A percentile compares a stretch with the other conserved stretches of the same genome.
These are phyloP conservation scores for Allium fistulosum DNA, from an alignment of 106 monocot genomes.

Conservation along the genomic window DNA sequence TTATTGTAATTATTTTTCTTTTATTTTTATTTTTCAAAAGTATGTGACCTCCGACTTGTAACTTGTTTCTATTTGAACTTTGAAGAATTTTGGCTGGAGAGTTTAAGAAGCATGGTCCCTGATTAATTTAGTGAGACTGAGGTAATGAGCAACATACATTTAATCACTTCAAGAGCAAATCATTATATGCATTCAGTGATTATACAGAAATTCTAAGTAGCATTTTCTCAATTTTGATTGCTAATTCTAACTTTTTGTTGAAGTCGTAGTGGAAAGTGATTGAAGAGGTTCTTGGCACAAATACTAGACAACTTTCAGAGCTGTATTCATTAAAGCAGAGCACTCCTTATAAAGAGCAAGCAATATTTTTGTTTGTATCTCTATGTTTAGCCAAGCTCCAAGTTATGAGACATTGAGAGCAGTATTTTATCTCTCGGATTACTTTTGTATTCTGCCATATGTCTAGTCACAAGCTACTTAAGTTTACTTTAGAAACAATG, in stretches of 20 bases:
- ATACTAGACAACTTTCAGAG: constrained; percentile 81
- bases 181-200: too few relatives aligned
- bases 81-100: constrained; percentile 92
- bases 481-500: too few relatives aligned
- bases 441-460: too few relatives aligned
- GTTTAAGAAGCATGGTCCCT: constrained; percentile 85
- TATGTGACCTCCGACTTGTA: neutral
- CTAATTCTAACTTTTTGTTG: constrained; percentile 17
- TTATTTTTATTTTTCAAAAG: neutral
- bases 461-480: too few relatives aligned
- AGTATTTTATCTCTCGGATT: neutral
- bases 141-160: constrained; percentile 26
- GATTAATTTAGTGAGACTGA: constrained; percentile 75
- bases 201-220: neutral
- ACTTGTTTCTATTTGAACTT: constrained; percentile 1
- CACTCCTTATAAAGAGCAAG: constrained; percentile 45
- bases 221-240: constrained; percentile 4
- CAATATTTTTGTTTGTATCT: neutral
- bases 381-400: neutral
- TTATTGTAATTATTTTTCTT: neutral
- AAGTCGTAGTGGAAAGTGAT: constrained; percentile 95
- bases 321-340: constrained; percentile 61
- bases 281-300: constrained; percentile 82
- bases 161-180: neutral
- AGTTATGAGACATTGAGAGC: neutral